phyloP scores from a whole-genome alignment of 2,329 filamentous ascomycete species.

The Claviceps lovelessii region DNA sequence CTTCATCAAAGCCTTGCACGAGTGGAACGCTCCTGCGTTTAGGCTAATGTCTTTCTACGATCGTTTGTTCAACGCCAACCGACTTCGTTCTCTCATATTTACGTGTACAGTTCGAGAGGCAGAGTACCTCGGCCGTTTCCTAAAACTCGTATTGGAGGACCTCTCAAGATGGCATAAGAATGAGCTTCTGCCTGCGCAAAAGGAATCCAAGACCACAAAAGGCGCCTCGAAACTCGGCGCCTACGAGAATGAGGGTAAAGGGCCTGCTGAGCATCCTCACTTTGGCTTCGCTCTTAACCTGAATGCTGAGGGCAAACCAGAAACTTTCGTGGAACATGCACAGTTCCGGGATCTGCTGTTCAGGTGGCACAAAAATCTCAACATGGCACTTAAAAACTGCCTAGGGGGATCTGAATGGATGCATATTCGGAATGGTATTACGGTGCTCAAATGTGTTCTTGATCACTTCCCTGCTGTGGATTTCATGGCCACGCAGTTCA shows the following conservation, averaged over 20 bases:
- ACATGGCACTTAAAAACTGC: constrained; percentile 66
- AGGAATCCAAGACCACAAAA: constrained; percentile 20
- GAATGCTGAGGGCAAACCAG: constrained; percentile 50
- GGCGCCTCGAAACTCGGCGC: constrained; percentile 48
- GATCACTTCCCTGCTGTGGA: constrained; percentile 79
- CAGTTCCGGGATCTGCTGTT: constrained; percentile 75
- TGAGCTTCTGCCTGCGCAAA: constrained; percentile 36
- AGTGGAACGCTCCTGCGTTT: constrained; percentile 72
- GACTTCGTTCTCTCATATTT: constrained; percentile 71
- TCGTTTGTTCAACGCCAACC: constrained; percentile 69
- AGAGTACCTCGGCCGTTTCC: constrained; percentile 81
- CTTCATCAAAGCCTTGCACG: constrained; percentile 77
- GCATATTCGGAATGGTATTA: constrained; percentile 93
- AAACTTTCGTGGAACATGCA: constrained; percentile 64
- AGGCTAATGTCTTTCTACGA: constrained; percentile 72
- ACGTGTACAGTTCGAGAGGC: constrained; percentile 81
- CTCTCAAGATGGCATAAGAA: constrained; percentile 74
- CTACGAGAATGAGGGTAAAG: constrained; percentile 67
- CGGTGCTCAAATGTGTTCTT: constrained; percentile 66
- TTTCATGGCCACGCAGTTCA: constrained; percentile 63
- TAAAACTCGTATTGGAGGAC: constrained; percentile 69
- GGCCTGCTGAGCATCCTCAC: constrained; percentile 36
- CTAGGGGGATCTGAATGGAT: constrained; percentile 81
- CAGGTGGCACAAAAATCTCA: constrained; percentile 79
- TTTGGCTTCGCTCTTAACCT: constrained; percentile 68